These are phyloP conservation scores for Calocybe cyanea DNA, from an alignment of 768 basidiomycete genomes.

Conservation along the genomic window DNA sequence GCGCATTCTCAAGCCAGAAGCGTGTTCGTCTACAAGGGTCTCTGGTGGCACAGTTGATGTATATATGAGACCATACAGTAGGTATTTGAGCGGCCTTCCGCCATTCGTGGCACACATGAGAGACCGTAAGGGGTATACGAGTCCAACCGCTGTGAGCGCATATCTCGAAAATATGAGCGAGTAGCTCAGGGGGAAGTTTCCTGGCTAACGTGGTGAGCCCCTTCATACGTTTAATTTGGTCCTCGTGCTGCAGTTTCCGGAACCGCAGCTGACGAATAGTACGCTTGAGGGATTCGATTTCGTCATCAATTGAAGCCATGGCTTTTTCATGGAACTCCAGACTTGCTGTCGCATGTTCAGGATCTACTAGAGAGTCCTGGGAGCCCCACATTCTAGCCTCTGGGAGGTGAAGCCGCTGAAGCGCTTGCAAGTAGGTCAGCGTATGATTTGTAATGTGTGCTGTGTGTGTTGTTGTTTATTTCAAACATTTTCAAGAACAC, in stretches of 20 bases:
- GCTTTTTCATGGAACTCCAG: conserved; percentile 33
- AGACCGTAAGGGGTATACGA: conserved; percentile 49
- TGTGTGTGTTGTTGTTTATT: no score
- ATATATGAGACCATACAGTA: conserved; percentile 55
- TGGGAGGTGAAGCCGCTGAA: background rate
- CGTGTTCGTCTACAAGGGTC: conserved; percentile 38
- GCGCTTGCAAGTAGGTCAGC: no score
- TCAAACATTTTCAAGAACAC: no score
- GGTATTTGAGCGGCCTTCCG: conserved; percentile 47
- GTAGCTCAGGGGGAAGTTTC: conserved; percentile 52
- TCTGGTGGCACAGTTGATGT: conserved; percentile 43
- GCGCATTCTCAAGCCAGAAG: conserved; percentile 50
- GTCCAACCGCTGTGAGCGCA: conserved; percentile 50
- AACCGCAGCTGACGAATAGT: conserved; percentile 39
- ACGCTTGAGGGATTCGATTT: conserved; percentile 38
- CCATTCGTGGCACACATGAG: conserved; percentile 60
- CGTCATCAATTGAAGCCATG: conserved; percentile 36
- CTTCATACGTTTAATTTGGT: conserved; percentile 38
- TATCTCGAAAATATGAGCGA: conserved; percentile 50
- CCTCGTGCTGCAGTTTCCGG: conserved; percentile 36
- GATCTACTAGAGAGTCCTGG: background rate
- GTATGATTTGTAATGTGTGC: no score
- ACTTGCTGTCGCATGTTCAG: background rate
- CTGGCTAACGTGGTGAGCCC: conserved; percentile 52
- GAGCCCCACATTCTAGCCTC: background rate